Conservation (phyloP, 1,284 basidiomycete species). For the Waitea zeae region DNA sequence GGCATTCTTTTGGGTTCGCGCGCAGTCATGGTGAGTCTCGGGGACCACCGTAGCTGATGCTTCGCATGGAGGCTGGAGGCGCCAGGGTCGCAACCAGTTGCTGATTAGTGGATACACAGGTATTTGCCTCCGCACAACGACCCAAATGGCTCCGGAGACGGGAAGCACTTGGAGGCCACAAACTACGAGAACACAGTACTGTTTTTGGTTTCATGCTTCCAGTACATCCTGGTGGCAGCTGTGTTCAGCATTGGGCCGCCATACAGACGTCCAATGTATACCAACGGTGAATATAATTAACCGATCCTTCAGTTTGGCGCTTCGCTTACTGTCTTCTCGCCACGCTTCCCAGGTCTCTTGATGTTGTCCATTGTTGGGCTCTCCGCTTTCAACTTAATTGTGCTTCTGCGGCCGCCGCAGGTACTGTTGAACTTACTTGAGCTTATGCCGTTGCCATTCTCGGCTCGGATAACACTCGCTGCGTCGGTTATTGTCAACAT, state of each 20-base stretch:
- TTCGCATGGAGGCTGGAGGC: too few species aligned
- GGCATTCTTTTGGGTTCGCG: conserved; percentile 79
- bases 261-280: conserved; percentile 88
- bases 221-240: conserved; percentile 92
- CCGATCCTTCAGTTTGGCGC: conserved; percentile 1
- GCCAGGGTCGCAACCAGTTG: too few species aligned
- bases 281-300: conserved; percentile 53
- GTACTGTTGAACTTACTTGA: conserved; percentile 53
- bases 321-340: conserved; percentile 8
- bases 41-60: not conserved
- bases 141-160: conserved; percentile 33
- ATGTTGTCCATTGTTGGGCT: conserved; percentile 58
- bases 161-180: conserved; percentile 70
- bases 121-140: conserved; percentile 43
- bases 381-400: conserved; percentile 54
- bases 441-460: conserved; percentile 59
- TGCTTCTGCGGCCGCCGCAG: conserved; percentile 56
- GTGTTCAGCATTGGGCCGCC: conserved; percentile 98
- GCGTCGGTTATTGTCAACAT: conserved; percentile 63
- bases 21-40: conserved; percentile 58
- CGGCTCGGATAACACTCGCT: conserved; percentile 58
- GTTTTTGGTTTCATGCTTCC: conserved; percentile 94
- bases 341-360: conserved; percentile 19
- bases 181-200: conserved; percentile 92
- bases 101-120: conserved; percentile 18